phyloP scores from a whole-genome alignment of 202 grass and related monocot species.

The Saccharum hybrid region DNA sequence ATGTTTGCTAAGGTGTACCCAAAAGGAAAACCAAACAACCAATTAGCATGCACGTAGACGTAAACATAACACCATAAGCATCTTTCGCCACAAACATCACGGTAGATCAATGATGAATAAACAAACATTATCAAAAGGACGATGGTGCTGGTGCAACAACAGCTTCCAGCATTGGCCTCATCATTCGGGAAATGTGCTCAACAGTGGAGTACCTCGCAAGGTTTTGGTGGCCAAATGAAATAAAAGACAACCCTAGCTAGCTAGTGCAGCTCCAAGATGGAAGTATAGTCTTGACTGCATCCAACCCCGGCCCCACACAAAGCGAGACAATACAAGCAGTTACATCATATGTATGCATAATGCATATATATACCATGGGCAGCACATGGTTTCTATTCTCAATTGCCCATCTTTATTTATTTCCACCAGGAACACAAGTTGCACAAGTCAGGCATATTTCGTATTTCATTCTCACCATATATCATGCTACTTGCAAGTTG shows the following conservation, averaged over 20 bases:
- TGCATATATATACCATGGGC: conserved; percentile 10
- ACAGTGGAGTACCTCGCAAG: not conserved
- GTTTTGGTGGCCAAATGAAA: conserved; percentile 12
- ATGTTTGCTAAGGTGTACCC: not conserved
- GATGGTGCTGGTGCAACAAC: conserved; percentile 23
- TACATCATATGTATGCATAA: not conserved
- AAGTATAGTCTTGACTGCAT: not conserved
- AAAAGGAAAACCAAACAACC: not conserved
- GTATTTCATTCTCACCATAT: not conserved
- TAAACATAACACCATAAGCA: not conserved
- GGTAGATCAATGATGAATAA: not conserved
- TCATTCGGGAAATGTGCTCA: conserved; percentile 12
- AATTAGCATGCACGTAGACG: conserved; percentile 20
- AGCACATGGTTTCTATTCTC: conserved; percentile 39
- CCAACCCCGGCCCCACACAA: not conserved
- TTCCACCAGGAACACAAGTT: conserved; percentile 10
- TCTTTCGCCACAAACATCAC: not conserved
- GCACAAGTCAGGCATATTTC: not conserved
- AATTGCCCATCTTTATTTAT: not conserved
- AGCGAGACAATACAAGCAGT: conserved; percentile 17
- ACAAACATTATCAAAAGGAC: conserved; percentile 18
- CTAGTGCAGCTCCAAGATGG: conserved; percentile 11
- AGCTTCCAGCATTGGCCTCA: not conserved
- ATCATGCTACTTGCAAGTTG: conserved; percentile 10
- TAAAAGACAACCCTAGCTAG: not conserved